phyloP scores from a whole-genome alignment of 305 asterid genomes.

The Fraxinus dipetala region DNA sequence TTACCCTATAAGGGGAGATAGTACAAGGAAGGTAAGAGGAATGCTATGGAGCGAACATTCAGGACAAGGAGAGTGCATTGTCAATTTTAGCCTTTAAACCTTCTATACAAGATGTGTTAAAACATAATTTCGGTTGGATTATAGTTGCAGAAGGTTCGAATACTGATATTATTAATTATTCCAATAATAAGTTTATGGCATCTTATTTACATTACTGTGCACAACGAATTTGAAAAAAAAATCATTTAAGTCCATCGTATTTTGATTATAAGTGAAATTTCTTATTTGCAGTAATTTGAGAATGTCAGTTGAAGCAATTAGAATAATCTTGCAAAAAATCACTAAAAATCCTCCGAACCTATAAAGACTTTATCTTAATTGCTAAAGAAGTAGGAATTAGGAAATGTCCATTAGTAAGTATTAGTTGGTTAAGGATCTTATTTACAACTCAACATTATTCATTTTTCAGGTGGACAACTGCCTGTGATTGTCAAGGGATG shows the following conservation, averaged over 20 bases:
- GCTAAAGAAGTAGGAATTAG: not conserved
- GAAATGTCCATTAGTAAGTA: not conserved
- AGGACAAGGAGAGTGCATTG: not conserved
- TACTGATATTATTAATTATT: not conserved
- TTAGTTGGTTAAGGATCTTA: not conserved
- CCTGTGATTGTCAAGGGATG: not conserved
- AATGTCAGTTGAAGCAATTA: not conserved
- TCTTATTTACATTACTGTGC: not conserved
- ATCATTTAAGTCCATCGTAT: not conserved
- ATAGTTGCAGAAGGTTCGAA: not conserved
- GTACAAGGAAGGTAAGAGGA: not conserved
- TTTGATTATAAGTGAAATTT: too few relatives aligned
- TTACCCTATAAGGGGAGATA: not conserved
- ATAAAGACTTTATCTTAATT: not conserved
- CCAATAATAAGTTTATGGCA: not conserved
- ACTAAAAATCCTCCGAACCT: not conserved
- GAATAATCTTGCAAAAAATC: not conserved
- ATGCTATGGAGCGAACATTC: not conserved
- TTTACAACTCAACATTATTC: not conserved
- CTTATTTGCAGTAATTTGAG: not conserved
- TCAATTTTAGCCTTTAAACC: not conserved
- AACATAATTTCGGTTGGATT: not conserved
- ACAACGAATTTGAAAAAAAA: not conserved
- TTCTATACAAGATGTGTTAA: not conserved
- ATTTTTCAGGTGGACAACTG: not conserved